Evolutionary conservation across 1,139 yeast species (phyloP).

Genomic region (Martiniozyma asiatica): DNA sequence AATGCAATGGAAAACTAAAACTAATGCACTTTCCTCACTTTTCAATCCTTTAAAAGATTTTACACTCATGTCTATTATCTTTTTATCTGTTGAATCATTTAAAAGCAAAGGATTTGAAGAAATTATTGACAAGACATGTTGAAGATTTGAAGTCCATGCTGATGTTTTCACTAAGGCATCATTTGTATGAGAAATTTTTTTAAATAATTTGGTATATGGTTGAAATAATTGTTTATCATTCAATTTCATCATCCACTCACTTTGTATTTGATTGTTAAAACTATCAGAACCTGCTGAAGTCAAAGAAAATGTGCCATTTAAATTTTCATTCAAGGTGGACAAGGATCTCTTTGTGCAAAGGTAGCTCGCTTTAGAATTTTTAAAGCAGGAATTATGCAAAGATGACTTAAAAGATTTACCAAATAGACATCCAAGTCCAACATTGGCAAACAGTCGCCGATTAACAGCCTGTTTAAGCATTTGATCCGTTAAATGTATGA

Average conservation of each 20-base stretch:
- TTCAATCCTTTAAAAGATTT: constrained; percentile 9
- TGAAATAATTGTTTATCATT: constrained; percentile 5
- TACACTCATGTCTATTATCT: neutral
- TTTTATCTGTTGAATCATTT: neutral
- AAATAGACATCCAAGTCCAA: too few species aligned
- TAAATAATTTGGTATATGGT: constrained; percentile 4
- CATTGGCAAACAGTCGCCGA: too few species aligned
- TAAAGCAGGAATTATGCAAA: too few species aligned
- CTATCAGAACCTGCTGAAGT: constrained; percentile 1
- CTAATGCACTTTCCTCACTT: constrained; percentile 17
- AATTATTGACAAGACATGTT: constrained; percentile 8
- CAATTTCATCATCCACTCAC: constrained; percentile 6
- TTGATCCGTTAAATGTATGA: too few species aligned
- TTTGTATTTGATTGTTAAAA: too few species aligned
- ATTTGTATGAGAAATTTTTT: constrained; percentile 1
- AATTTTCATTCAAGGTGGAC: too few species aligned
- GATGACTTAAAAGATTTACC: too few species aligned
- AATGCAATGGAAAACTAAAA: constrained; percentile 31
- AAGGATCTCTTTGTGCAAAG: too few species aligned
- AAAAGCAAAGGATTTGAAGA: neutral
- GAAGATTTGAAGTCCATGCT: constrained; percentile 7
- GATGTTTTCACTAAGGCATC: neutral
- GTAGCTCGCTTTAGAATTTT: too few species aligned
- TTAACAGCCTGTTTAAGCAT: too few species aligned
- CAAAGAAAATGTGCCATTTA: too few species aligned